Conservation (phyloP, 2,329 filamentous ascomycete species). For the Hypoxylon rubiginosum region DNA sequence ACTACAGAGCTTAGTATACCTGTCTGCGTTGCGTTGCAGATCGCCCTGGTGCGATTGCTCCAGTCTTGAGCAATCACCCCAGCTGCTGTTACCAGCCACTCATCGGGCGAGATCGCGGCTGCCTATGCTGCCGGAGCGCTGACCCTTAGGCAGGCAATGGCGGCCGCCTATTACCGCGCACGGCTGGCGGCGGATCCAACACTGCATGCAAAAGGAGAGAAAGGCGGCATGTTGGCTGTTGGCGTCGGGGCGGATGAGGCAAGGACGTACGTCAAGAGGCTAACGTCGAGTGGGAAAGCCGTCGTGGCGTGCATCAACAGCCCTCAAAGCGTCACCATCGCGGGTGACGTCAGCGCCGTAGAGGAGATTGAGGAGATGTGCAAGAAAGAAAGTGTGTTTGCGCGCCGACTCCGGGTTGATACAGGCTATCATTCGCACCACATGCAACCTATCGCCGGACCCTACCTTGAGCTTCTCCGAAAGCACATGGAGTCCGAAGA, state of each 20-base stretch:
- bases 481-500: too few relatives aligned
- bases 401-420: conserved; percentile 32
- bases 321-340: conserved; percentile 35
- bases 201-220: background rate
- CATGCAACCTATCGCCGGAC: conserved; percentile 22
- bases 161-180: conserved; percentile 22
- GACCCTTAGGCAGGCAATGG: conserved; percentile 8
- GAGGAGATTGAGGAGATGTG: conserved; percentile 14
- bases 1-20: conserved; percentile 13
- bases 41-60: conserved; percentile 25
- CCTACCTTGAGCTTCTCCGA: conserved; percentile 15
- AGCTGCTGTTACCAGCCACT: conserved; percentile 29
- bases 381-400: conserved; percentile 29
- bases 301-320: conserved; percentile 40
- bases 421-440: conserved; percentile 38
- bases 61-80: conserved; percentile 17
- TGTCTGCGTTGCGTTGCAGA: conserved; percentile 27
- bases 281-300: conserved; percentile 4
- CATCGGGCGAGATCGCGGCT: conserved; percentile 34
- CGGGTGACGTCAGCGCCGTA: conserved; percentile 30
- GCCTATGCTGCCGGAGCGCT: conserved; percentile 15
- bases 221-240: conserved; percentile 36
- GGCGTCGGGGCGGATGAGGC: conserved; percentile 26
- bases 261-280: conserved; percentile 18
- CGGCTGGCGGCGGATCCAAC: background rate